A percentile compares a stretch with the other conserved stretches of the same genome.
Conservation (phyloP, 2,329 filamentous ascomycete species). For the Dactylellina drechsleri region DNA sequence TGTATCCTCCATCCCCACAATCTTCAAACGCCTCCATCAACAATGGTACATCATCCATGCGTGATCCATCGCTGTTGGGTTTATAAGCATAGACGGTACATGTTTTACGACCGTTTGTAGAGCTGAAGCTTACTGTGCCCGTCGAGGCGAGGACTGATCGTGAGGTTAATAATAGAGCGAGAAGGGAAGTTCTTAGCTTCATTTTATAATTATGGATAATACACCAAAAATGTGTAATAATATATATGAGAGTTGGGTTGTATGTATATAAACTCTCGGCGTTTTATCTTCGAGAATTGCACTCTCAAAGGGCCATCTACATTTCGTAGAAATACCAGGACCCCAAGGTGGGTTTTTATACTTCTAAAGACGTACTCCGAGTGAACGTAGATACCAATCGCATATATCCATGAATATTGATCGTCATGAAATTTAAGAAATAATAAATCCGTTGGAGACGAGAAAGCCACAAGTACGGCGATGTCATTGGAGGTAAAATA, state of each 20-base stretch:
- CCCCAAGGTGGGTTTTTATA: no score
- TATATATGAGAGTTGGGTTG: no score
- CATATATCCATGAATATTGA: no score
- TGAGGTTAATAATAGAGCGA: conserved; percentile 14
- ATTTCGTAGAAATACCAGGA: not conserved
- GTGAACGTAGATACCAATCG: no score
- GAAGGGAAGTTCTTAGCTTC: conserved; percentile 7
- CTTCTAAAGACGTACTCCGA: not conserved
- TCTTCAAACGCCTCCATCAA: conserved; percentile 59
- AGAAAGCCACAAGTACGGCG: not conserved
- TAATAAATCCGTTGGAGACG: no score
- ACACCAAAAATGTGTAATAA: not conserved
- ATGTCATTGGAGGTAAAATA: conserved; percentile 40
- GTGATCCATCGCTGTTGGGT: not conserved
- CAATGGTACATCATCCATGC: conserved; percentile 24
- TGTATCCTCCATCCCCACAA: conserved; percentile 62
- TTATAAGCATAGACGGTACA: conserved; percentile 31
- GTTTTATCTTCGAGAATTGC: not conserved
- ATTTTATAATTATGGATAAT: conserved; percentile 16
- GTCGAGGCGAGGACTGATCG: conserved; percentile 3
- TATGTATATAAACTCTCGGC: not conserved
- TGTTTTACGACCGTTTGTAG: conserved; percentile 30
- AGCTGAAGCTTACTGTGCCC: conserved; percentile 18
- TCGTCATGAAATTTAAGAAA: no score
- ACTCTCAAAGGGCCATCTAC: not conserved